These are phyloP conservation scores for Leccinum fibrillosum DNA, from an alignment of 768 basidiomycete species.

Conservation along the genomic window DNA sequence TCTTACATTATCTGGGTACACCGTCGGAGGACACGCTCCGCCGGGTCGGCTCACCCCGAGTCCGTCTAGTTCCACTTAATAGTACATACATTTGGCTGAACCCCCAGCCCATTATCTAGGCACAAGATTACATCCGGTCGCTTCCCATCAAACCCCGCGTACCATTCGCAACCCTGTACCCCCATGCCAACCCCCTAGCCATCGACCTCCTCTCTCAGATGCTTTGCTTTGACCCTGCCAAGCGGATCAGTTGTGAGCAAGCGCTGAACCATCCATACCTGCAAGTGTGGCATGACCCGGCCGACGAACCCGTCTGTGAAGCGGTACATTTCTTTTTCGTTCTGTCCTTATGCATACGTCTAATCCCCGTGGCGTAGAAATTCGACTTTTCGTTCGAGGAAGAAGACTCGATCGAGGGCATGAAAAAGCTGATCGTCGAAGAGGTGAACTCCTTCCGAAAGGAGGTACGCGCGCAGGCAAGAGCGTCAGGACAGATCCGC, in stretches of 20 bases:
- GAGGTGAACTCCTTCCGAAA: conserved; percentile 89
- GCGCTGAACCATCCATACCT: conserved; percentile 94
- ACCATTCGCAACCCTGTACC: conserved; percentile 88
- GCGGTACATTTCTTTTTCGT: conserved; percentile 42
- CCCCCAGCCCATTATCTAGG: conserved; percentile 44
- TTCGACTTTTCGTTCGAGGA: conserved; percentile 97
- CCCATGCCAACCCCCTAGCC: conserved; percentile 89
- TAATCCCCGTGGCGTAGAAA: conserved; percentile 38
- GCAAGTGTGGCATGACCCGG: conserved; percentile 96
- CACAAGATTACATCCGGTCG: conserved; percentile 97
- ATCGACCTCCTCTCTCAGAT: conserved; percentile 90
- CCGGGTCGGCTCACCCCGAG: conserved; percentile 92
- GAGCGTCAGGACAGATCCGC: conserved; percentile 68
- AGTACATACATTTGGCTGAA: neutral
- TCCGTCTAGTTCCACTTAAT: conserved; percentile 34
- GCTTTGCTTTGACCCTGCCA: conserved; percentile 94
- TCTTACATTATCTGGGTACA: conserved; percentile 96
- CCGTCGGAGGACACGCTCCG: conserved; percentile 95
- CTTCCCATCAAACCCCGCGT: conserved; percentile 96
- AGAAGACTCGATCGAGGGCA: conserved; percentile 95
- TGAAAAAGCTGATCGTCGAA: conserved; percentile 92
- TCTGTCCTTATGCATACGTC: neutral
- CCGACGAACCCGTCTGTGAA: conserved; percentile 87
- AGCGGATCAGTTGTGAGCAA: conserved; percentile 94
- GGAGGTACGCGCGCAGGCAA: conserved; percentile 82